A percentile compares a stretch with the other conserved stretches of the same genome.
Evolutionary conservation across 108 stramenopile species (phyloP).

Genomic region (Thalassiosira profunda): DNA sequence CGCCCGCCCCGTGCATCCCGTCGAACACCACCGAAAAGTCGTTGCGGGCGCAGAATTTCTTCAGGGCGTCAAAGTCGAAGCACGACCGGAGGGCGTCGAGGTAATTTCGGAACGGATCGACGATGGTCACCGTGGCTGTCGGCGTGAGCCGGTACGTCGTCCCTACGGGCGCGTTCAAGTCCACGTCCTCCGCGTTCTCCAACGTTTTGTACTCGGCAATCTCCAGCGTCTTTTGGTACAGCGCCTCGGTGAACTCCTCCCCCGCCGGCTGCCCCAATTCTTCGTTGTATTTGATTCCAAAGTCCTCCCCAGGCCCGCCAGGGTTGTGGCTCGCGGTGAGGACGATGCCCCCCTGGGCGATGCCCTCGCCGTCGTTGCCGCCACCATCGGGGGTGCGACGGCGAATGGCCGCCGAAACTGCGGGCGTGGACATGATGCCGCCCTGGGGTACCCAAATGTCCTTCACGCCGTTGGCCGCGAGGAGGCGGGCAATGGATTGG

Average conservation of each 20-base stretch:
- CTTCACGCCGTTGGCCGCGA: slow-evolving; percentile 90
- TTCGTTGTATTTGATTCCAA: slow-evolving; percentile 99
- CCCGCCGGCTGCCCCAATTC: slow-evolving; percentile 96
- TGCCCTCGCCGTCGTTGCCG: slow-evolving; percentile 66
- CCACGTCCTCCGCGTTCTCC: slow-evolving; percentile 57
- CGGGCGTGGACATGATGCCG: slow-evolving; percentile 97
- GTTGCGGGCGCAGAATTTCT: slow-evolving; percentile 67
- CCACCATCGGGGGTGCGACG: slow-evolving; percentile 31
- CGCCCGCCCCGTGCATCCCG: slow-evolving; percentile 99
- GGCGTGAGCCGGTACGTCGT: slow-evolving; percentile 64
- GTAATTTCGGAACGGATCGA: slow-evolving; percentile 89
- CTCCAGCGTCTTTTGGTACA: slow-evolving; percentile 70
- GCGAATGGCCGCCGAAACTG: slow-evolving; percentile 92
- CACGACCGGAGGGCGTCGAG: slow-evolving; percentile 83
- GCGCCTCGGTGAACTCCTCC: slow-evolving; percentile 94
- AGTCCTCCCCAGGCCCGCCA: slow-evolving; percentile 98
- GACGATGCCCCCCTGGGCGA: slow-evolving; percentile 89
- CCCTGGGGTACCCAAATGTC: slow-evolving; percentile 92
- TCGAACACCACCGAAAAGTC: slow-evolving; percentile 95
- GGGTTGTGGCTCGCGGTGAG: slow-evolving; percentile 99
- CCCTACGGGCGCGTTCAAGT: slow-evolving; percentile 70
- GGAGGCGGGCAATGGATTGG: slow-evolving; percentile 89
- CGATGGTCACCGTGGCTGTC: slow-evolving; percentile 82
- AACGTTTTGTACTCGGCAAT: slow-evolving; percentile 76
- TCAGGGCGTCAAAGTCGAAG: slow-evolving; percentile 95